Base-by-base conservation (phyloP, 768 basidiomycete species). In the Boletus subparvulus region DNA sequence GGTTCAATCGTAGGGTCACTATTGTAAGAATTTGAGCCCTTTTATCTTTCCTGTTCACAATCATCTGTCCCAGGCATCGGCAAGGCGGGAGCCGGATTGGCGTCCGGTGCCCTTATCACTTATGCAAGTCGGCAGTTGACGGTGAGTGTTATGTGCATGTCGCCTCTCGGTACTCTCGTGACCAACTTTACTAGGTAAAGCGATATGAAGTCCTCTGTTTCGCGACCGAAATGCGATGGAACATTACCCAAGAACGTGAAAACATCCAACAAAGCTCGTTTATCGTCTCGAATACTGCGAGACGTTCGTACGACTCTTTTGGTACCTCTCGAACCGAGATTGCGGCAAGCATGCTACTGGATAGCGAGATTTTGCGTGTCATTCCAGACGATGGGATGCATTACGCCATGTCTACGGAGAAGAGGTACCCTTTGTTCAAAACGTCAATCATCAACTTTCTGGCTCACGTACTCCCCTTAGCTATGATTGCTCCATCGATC, bases 171-270 rank as follows among this genome's bases (percentile, higher is more conserved):
- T 41, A 14, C 2, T 42, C n/a, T 41, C 39, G 39, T 47, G 35
- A 46, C 36, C 24, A 33, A 36, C 14, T 49, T n/a, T 36, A 16
- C 32, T 33, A 69, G 68, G 63, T 65, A 21, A 65, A 62, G 32
- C 60, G 44, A 2, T 69, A 71, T 53, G 69, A 71, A 45, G 62
- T 69, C 36, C 68, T 69, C 42, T 72, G 68, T 45, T 71, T 69
- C 19, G 69, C 70, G 1, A 51, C 30, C 5, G 46, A 52, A 42
- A 67, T 69, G 68, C 59, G 65, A 52, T 69, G 68, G 69, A 52
- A 21, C 5, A 45, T 69, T 12, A 32, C 39, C 5, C 37, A 50
- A 40, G 54, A 44, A n/a, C 48, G 6, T 6, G 48, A 57, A 33
- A 1, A 11, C 16, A 8, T 59, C 19, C 60, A 67, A 35, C 68